phyloP scores from a whole-genome alignment of 352 stramenopile species.

The Pythium rhizo-oryzae region DNA sequence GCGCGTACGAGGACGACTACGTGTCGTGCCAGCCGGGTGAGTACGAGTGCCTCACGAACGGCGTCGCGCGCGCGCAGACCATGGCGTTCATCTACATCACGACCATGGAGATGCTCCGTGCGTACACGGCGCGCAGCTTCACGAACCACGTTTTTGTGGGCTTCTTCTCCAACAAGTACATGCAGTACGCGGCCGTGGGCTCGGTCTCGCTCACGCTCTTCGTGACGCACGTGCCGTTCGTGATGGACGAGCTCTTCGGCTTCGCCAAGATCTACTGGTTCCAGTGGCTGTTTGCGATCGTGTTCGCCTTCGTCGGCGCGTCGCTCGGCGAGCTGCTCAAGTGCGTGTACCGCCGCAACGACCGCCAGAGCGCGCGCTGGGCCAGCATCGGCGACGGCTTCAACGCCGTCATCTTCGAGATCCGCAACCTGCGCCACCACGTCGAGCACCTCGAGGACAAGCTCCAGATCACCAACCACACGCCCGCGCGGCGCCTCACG shows the following conservation, averaged over 20 bases:
- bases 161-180: slow-evolving; percentile 72
- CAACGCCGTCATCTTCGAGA: slow-evolving; percentile 40
- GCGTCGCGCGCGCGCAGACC: slow-evolving; percentile 63
- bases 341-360: slow-evolving; percentile 40
- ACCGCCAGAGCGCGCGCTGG: slow-evolving; percentile 36
- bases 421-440: slow-evolving; percentile 49
- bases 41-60: slow-evolving; percentile 61
- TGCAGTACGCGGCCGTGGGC: slow-evolving; percentile 54
- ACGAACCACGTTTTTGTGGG: slow-evolving; percentile 56
- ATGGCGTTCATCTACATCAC: slow-evolving; percentile 73
- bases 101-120: slow-evolving; percentile 77
- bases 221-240: slow-evolving; percentile 52
- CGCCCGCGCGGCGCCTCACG: slow-evolving; percentile 36
- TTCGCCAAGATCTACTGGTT: slow-evolving; percentile 69
- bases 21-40: slow-evolving; percentile 58
- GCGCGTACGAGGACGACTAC: slow-evolving; percentile 39
- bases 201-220: slow-evolving; percentile 60
- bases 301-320: slow-evolving; percentile 34
- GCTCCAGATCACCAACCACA: slow-evolving; percentile 47
- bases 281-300: slow-evolving; percentile 48
- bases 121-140: slow-evolving; percentile 80
- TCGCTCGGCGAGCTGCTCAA: slow-evolving; percentile 46
- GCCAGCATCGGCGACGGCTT: slow-evolving; percentile 43
- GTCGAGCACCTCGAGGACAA: slow-evolving; percentile 54
- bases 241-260: slow-evolving; percentile 66